Evolutionary conservation across 108 stramenopile genomes (phyloP).

Genomic region (Phaeodactylum tricornutum): DNA sequence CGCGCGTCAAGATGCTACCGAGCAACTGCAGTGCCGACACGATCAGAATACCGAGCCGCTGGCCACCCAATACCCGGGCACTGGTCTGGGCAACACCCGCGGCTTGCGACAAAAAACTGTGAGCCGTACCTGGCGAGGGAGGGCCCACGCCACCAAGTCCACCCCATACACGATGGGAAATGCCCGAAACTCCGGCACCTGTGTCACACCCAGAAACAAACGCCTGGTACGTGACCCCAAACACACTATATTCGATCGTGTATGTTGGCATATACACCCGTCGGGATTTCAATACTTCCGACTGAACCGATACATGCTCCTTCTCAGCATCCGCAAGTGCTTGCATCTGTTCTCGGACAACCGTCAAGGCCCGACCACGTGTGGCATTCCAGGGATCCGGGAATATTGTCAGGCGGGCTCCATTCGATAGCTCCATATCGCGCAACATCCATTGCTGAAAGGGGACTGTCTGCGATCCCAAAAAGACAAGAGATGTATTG

Average conservation of each 20-base stretch:
- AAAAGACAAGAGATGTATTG: constrained; percentile 63
- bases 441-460: constrained; percentile 70
- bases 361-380: constrained; percentile 38
- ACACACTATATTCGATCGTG: constrained; percentile 58
- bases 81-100: neutral
- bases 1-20: constrained; percentile 13
- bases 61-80: neutral
- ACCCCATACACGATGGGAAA: constrained; percentile 41
- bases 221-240: constrained; percentile 60
- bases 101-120: neutral
- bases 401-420: constrained; percentile 30
- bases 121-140: too few species aligned
- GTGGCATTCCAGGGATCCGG: constrained; percentile 85
- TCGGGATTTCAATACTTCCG: constrained; percentile 45
- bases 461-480: constrained; percentile 48
- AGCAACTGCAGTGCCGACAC: constrained; percentile 5
- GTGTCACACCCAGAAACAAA: constrained; percentile 68
- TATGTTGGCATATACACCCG: constrained; percentile 78
- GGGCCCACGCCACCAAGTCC: constrained; percentile 1
- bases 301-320: constrained; percentile 31
- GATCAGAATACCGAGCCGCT: neutral
- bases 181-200: constrained; percentile 51
- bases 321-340: constrained; percentile 28
- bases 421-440: constrained; percentile 41
- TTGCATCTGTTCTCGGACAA: constrained; percentile 50